Conservation (phyloP, 2,329 filamentous ascomycete genomes). For the Immersiporthe knoxdaviesiana region DNA sequence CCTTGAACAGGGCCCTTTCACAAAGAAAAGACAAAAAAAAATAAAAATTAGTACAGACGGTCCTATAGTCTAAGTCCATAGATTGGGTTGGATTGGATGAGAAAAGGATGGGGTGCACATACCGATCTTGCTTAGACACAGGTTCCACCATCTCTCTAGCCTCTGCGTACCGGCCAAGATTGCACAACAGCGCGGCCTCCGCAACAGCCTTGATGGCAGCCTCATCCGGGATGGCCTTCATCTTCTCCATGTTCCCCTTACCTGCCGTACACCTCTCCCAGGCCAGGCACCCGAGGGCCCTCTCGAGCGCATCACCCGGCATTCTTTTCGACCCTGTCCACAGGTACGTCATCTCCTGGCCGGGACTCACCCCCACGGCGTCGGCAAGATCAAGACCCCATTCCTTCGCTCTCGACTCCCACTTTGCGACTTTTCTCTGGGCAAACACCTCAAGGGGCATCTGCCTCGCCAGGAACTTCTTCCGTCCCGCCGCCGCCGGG, state of each 20-base stretch:
- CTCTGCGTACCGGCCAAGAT: constrained; percentile 63
- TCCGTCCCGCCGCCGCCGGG: constrained; percentile 76
- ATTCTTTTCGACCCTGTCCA: constrained; percentile 91
- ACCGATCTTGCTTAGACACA: constrained; percentile 68
- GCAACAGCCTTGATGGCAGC: constrained; percentile 68
- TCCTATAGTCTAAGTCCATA: too few relatives aligned
- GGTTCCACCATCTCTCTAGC: constrained; percentile 68
- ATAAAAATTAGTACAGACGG: not conserved
- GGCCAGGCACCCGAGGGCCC: constrained; percentile 63
- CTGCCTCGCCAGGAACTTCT: constrained; percentile 86
- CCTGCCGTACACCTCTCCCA: constrained; percentile 65
- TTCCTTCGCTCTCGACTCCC: constrained; percentile 75
- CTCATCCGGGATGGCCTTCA: constrained; percentile 61
- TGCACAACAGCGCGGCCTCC: constrained; percentile 66
- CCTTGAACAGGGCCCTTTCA: constrained; percentile 60
- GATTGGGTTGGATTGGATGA: too few relatives aligned
- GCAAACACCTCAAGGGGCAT: constrained; percentile 90
- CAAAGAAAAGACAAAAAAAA: not conserved
- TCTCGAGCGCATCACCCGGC: constrained; percentile 64
- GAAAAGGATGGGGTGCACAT: too few relatives aligned
- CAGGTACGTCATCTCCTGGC: constrained; percentile 90
- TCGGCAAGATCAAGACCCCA: constrained; percentile 73
- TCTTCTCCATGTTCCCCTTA: constrained; percentile 46
- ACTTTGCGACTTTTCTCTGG: constrained; percentile 81
- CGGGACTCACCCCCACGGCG: constrained; percentile 77